These are phyloP conservation scores for Adansonia gregorii DNA, from an alignment of 441 rosid species.

Conservation along the genomic window DNA sequence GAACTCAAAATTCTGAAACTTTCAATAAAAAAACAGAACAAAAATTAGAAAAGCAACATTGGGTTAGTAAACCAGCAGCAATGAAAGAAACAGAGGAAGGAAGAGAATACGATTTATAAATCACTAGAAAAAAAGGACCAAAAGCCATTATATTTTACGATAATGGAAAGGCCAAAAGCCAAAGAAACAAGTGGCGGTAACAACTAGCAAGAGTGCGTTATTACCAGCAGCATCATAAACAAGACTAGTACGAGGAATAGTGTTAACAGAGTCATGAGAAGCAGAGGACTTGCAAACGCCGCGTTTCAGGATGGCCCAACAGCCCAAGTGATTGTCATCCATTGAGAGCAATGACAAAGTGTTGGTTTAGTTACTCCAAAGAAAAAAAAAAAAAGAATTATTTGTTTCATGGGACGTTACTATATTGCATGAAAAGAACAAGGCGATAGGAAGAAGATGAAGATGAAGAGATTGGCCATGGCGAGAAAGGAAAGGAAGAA, in stretches of 20 bases:
- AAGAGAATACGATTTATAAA: background rate
- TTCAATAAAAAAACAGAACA: background rate
- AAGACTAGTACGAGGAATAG: constrained; percentile 70
- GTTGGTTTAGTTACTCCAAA: background rate
- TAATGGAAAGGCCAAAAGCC: no score
- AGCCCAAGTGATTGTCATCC: constrained; percentile 54
- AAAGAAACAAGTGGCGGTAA: no score
- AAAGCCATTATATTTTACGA: no score
- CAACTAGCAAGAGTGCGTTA: no score
- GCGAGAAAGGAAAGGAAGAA: background rate
- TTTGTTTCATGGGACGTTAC: background rate
- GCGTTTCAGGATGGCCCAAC: constrained; percentile 66
- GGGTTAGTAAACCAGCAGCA: background rate
- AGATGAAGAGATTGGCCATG: background rate
- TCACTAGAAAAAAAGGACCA: no score
- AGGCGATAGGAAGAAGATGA: background rate
- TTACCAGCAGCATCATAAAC: constrained; percentile 61
- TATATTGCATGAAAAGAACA: background rate
- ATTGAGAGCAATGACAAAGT: constrained; percentile 24
- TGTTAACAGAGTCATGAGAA: constrained; percentile 54
- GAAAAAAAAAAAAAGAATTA: background rate
- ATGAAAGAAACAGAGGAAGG: constrained; percentile 5
- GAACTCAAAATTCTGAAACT: constrained; percentile 1
- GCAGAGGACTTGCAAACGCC: constrained; percentile 62
- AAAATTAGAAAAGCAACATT: background rate